Conservation (phyloP, 495 filamentous ascomycete genomes). For the Lepidopterella palustris region DNA sequence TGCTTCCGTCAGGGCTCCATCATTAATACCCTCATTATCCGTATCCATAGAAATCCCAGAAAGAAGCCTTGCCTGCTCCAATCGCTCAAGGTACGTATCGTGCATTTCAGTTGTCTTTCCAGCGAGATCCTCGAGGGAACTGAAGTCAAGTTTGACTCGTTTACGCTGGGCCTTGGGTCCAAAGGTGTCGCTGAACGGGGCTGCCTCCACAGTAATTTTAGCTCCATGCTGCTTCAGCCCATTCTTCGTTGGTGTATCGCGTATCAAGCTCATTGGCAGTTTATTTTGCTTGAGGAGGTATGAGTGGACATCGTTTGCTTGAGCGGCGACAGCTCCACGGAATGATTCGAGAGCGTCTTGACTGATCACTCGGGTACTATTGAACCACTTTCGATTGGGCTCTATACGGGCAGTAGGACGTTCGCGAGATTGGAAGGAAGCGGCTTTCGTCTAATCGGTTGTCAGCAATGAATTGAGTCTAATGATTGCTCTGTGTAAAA, state of each 20-base stretch:
- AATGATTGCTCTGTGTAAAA: too few species aligned
- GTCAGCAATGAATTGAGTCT: too few species aligned
- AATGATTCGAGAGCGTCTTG: conserved; percentile 72
- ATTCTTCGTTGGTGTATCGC: conserved; percentile 60
- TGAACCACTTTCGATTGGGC: conserved; percentile 86
- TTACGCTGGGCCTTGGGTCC: conserved; percentile 92
- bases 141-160: conserved; percentile 77
- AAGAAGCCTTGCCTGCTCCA: conserved; percentile 64
- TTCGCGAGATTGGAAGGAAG: conserved; percentile 72
- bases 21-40: conserved; percentile 36
- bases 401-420: conserved; percentile 82
- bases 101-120: conserved; percentile 69
- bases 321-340: conserved; percentile 85
- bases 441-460: conserved; percentile 77
- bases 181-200: conserved; percentile 83
- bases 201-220: conserved; percentile 85
- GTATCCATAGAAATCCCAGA: conserved; percentile 60
- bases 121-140: conserved; percentile 73
- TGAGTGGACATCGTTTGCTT: conserved; percentile 82
- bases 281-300: conserved; percentile 93
- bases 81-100: conserved; percentile 67
- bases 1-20: conserved; percentile 52
- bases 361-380: conserved; percentile 62
- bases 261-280: conserved; percentile 75
- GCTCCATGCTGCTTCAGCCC: conserved; percentile 87